Percentiles rank a stretch among this genome's conserved stretches.
Conservation (phyloP, 345 rosid species). For the Rhizophora apiculata region DNA sequence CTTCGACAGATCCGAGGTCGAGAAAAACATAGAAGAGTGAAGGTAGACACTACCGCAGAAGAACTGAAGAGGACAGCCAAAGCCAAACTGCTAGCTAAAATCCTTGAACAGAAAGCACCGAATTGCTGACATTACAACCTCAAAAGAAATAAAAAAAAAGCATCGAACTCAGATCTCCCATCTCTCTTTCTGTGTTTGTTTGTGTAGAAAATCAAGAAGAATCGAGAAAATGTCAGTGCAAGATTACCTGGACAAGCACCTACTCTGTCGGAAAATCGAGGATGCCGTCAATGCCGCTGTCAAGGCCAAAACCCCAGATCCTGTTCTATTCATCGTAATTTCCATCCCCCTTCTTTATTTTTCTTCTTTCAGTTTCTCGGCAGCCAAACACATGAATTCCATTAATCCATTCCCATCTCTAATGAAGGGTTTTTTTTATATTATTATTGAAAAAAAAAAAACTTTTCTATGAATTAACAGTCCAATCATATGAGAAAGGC, state of each 20-base stretch:
- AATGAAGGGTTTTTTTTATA: background rate
- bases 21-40: too few relatives aligned
- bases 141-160: background rate
- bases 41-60: too few relatives aligned
- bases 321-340: constrained; percentile 86
- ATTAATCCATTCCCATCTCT: background rate
- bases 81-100: too few relatives aligned
- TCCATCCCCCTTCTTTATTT: constrained; percentile 3
- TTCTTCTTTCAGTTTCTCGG: background rate
- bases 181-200: background rate
- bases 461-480: constrained; percentile 31
- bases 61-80: too few relatives aligned
- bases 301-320: constrained; percentile 86
- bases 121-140: background rate
- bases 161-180: background rate
- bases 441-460: too few relatives aligned
- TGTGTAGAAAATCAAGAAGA: background rate
- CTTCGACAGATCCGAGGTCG: too few relatives aligned
- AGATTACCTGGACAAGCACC: constrained; percentile 86
- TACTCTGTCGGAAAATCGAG: constrained; percentile 92
- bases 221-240: constrained; percentile 74
- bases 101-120: too few relatives aligned
- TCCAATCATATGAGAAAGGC: constrained; percentile 94
- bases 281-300: constrained; percentile 99
- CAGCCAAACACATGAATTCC: background rate